Evolutionary conservation across 257 asterid genomes (phyloP), one percentile per base, ranked within the genome.

Genomic region (Asclepias syriaca): DNA sequence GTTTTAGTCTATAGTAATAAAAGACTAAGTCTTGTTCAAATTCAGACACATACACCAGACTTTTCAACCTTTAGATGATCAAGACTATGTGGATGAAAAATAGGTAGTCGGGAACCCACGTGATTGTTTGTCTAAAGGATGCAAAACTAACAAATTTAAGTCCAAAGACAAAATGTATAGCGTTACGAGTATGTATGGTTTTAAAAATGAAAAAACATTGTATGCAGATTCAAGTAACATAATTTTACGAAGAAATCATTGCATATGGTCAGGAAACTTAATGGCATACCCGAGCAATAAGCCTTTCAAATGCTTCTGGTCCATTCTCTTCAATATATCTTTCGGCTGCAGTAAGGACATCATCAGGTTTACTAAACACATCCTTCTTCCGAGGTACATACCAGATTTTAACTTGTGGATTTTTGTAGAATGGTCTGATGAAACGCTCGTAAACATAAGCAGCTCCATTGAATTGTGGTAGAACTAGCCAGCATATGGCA

Each of bases 381-480:
- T 84, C 89, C 66, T 85, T 92, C 58, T 82, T 86, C 45, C 81
- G 54, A 16, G 98, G 96, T 12, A 86, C 69, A 45, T 93, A 93
- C 93, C 96, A 90, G 68, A 93, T 77, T 70, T 83, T 87, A 32
- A 93, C 81, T 57, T 83, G 90, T 27, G 96, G 97, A 70, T 93
- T 88, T 60, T 75, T 83, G 79, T 90, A 90, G 74, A 93, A 90
- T 10, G 97, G 96, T 72, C 97, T 83, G 39, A 93, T 84, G 88
- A 88, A 90, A 57, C 84, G 78, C 81, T 88, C 87, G 21, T 93
- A 93, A 7, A 93, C 92, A 68, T 88, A 88, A 1, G 96, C 85
- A 40, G 97, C 98, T 63, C 98, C 98, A 39, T 93, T 93, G 87
- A 90, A 93, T 50, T 86, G 72, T 5, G 98, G 98, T 79, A 93